Conservation (phyloP, 2,329 filamentous ascomycete genomes). For the Fusarium marasasianum region DNA sequence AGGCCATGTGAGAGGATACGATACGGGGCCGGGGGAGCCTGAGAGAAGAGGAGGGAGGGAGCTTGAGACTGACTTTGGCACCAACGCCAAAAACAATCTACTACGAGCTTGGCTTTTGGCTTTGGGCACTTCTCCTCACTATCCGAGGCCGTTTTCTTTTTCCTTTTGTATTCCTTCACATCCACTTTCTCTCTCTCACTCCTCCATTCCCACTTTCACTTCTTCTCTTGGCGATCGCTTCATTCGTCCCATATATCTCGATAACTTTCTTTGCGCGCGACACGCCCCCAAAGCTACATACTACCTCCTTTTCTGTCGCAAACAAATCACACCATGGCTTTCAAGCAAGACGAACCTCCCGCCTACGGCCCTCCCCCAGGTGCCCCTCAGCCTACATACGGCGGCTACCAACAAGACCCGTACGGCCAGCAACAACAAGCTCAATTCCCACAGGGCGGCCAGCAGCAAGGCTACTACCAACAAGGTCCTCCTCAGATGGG, state of each 20-base stretch:
- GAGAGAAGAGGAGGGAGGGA: conserved; percentile 8
- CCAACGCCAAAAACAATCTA: conserved; percentile 26
- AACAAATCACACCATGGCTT: conserved; percentile 34
- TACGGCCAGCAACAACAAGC: conserved; percentile 38
- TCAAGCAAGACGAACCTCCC: conserved; percentile 61
- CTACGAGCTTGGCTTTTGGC: conserved; percentile 18
- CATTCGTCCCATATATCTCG: background rate
- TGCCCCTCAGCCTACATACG: conserved; percentile 56
- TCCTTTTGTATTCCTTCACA: conserved; percentile 22
- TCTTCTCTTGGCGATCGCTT: background rate
- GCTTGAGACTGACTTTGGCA: conserved; percentile 34
- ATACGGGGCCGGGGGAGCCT: background rate
- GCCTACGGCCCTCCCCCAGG: conserved; percentile 55
- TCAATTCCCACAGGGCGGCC: conserved; percentile 33
- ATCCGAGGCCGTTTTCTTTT: conserved; percentile 1
- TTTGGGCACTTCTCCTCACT: conserved; percentile 17
- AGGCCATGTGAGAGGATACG: conserved; percentile 36
- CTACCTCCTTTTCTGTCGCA: conserved; percentile 10
- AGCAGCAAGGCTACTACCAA: conserved; percentile 42
- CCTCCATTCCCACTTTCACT: background rate
- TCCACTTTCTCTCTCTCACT: conserved; percentile 2
- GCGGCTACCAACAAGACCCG: conserved; percentile 50
- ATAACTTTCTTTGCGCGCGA: background rate
- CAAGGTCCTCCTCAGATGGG: conserved; percentile 45
- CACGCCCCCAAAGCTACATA: background rate